phyloP scores from a whole-genome alignment of 2,329 filamentous ascomycete genomes.

The Diaporthe australafricana region DNA sequence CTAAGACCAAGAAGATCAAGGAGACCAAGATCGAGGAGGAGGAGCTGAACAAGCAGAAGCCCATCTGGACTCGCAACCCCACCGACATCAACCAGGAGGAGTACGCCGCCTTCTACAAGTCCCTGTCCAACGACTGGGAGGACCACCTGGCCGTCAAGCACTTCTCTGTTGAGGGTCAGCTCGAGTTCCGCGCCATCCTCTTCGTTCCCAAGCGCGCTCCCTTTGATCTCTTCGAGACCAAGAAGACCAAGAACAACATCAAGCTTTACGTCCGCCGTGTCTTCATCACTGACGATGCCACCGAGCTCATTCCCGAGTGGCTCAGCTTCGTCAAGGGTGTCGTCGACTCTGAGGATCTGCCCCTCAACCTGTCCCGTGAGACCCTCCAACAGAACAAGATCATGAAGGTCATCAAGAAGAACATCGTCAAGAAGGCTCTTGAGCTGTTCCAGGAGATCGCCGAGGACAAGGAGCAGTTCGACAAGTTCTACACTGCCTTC shows the following conservation, averaged over 20 bases:
- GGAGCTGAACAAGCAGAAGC: conserved; percentile 95
- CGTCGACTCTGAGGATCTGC: conserved; percentile 99
- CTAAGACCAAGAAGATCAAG: conserved; percentile 99
- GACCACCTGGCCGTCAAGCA: conserved; percentile 99
- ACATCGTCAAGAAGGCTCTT: conserved; percentile 99
- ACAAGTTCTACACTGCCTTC: conserved; percentile 99
- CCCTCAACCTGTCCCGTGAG: conserved; percentile 99
- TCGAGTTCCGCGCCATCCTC: conserved; percentile 99
- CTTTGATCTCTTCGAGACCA: conserved; percentile 99
- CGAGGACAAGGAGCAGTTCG: conserved; percentile 99
- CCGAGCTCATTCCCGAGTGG: conserved; percentile 99
- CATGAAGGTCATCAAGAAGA: conserved; percentile 99
- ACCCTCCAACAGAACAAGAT: conserved; percentile 99
- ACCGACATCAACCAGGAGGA: conserved; percentile 88
- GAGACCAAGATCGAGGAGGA: conserved; percentile 99
- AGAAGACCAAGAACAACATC: conserved; percentile 99
- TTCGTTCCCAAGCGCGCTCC: conserved; percentile 99
- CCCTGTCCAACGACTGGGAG: conserved; percentile 99
- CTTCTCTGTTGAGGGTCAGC: conserved; percentile 99
- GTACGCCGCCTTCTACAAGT: conserved; percentile 99
- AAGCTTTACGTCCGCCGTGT: conserved; percentile 99
- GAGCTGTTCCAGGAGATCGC: conserved; percentile 99
- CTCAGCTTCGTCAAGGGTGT: conserved; percentile 99
- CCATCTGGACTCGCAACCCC: conserved; percentile 89
- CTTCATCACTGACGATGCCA: conserved; percentile 99